A percentile compares a stretch with the other conserved stretches of the same genome.
These are phyloP conservation scores for Phaseolus lunatus DNA, from an alignment of 306 rosid genomes.

Conservation along the genomic window DNA sequence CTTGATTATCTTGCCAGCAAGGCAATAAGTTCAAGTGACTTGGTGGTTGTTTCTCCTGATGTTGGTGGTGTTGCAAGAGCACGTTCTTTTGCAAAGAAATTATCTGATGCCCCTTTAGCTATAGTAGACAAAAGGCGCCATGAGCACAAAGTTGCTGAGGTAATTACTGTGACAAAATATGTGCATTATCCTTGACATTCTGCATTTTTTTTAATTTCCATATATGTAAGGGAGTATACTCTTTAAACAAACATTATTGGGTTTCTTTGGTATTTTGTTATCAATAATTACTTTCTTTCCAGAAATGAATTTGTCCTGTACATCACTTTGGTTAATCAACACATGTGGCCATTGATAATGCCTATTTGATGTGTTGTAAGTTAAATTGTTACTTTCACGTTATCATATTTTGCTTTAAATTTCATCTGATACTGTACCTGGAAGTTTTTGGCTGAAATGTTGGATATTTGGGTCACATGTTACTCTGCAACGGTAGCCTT, in stretches of 20 bases:
- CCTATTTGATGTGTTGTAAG: background rate
- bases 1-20: constrained; percentile 99
- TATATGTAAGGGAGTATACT: background rate
- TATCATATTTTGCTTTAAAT: background rate
- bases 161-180: constrained; percentile 40
- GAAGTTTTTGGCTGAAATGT: background rate
- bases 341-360: constrained; percentile 2
- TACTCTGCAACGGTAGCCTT: background rate
- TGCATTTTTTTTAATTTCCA: constrained; percentile 28
- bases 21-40: constrained; percentile 71
- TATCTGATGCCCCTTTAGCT: constrained; percentile 98
- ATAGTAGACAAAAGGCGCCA: constrained; percentile 96
- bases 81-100: constrained; percentile 95
- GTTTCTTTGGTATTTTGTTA: constrained; percentile 6
- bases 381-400: constrained; percentile 7
- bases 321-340: background rate
- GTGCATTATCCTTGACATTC: background rate
- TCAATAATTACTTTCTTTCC: background rate
- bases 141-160: constrained; percentile 97
- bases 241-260: background rate
- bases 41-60: constrained; percentile 99
- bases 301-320: background rate
- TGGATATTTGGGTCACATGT: background rate
- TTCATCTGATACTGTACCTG: background rate
- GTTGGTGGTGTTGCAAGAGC: constrained; percentile 99